phyloP scores from a whole-genome alignment of 441 rosid species.

The Arabidopsis lyrata region DNA sequence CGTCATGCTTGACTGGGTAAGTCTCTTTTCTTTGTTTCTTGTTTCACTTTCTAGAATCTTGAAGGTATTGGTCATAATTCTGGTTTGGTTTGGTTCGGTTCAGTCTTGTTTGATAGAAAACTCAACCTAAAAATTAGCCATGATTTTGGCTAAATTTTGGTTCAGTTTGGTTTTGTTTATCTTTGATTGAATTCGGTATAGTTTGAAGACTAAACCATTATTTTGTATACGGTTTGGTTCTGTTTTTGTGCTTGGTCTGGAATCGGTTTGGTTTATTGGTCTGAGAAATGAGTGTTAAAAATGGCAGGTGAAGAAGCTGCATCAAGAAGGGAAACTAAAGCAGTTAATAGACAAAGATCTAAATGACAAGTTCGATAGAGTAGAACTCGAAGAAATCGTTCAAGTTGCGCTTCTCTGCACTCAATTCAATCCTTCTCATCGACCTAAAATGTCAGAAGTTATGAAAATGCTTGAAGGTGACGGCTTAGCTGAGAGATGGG shows the following conservation, averaged over 20 bases:
- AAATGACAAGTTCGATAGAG: slow-evolving; percentile 59
- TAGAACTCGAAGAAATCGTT: slow-evolving; percentile 84
- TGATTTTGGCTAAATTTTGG: neutral
- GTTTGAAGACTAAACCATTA: neutral
- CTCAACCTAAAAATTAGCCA: neutral
- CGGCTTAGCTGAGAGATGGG: slow-evolving; percentile 92
- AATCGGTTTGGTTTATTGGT: neutral
- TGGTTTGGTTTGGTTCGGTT: neutral
- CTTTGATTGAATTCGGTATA: neutral
- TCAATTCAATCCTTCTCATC: slow-evolving; percentile 72
- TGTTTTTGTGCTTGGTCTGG: neutral
- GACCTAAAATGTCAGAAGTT: slow-evolving; percentile 88
- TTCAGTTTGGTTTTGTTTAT: neutral
- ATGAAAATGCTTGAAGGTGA: slow-evolving; percentile 91
- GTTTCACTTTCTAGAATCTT: slow-evolving; percentile 13
- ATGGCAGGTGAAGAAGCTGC: slow-evolving; percentile 87
- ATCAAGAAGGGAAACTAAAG: slow-evolving; percentile 78
- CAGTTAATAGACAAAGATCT: slow-evolving; percentile 85
- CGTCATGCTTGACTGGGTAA: slow-evolving; percentile 96
- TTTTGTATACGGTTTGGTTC: neutral
- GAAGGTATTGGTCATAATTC: neutral
- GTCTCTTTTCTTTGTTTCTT: slow-evolving; percentile 31
- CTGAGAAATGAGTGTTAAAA: slow-evolving; percentile 10
- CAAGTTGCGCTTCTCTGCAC: slow-evolving; percentile 91
- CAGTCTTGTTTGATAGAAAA: neutral